A percentile compares a stretch with the other conserved stretches of the same genome.
Evolutionary conservation across 73 alveolate species (phyloP).

Genomic region (Halteria grandinella): DNA sequence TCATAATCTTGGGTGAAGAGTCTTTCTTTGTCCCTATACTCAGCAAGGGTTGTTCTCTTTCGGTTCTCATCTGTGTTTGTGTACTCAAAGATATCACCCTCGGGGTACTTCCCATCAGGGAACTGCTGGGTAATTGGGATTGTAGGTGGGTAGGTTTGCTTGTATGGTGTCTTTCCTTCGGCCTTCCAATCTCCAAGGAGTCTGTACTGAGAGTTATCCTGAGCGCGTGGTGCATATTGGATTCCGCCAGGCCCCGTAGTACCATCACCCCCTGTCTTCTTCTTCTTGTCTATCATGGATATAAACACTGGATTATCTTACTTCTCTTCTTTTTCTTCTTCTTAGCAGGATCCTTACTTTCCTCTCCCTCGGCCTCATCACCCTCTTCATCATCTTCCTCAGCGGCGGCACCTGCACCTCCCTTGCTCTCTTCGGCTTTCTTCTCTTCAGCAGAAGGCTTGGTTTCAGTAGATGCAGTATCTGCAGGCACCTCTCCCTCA

Average conservation of each 20-base stretch:
- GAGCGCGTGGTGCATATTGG: constrained; percentile 71
- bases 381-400: constrained; percentile 52
- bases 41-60: constrained; percentile 81
- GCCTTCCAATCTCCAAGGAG: constrained; percentile 82
- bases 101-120: constrained; percentile 86
- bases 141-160: constrained; percentile 95
- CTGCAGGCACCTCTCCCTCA: constrained; percentile 41
- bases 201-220: constrained; percentile 83
- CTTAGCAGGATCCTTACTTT: constrained; percentile 59
- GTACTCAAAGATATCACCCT: constrained; percentile 84
- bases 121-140: constrained; percentile 86
- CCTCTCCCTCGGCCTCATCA: constrained; percentile 42
- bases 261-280: constrained; percentile 63
- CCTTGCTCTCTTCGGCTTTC: background rate
- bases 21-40: constrained; percentile 88
- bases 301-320: constrained; percentile 1
- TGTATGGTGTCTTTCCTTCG: constrained; percentile 71
- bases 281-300: constrained; percentile 43
- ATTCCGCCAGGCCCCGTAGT: constrained; percentile 73
- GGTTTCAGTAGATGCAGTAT: background rate
- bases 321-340: constrained; percentile 82
- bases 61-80: constrained; percentile 74
- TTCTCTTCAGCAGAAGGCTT: background rate
- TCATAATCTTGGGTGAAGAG: constrained; percentile 75
- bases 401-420: constrained; percentile 50